phyloP scores from a whole-genome alignment of 2,329 filamentous ascomycete species.

The Rhynchosporium agropyri region DNA sequence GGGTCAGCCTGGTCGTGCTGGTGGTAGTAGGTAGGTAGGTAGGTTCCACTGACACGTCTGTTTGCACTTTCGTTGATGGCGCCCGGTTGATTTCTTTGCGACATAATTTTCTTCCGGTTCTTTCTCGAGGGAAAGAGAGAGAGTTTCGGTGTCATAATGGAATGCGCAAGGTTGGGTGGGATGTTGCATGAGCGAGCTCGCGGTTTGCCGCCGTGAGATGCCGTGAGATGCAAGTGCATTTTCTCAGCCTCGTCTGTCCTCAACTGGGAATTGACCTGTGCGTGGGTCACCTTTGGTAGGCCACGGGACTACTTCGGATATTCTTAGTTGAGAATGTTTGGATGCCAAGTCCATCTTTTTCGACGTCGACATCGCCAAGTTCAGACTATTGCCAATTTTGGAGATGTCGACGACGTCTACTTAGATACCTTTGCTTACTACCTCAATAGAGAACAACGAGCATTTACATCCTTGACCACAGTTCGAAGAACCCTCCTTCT shows the following conservation, averaged over 20 bases:
- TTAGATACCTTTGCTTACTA: no score
- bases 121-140: constrained; percentile 2
- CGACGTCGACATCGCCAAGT: no score
- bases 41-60: constrained; percentile 9
- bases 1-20: constrained; percentile 15
- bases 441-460: background rate
- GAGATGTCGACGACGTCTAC: background rate
- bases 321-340: no score
- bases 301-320: no score
- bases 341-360: no score
- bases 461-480: background rate
- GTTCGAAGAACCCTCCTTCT: background rate
- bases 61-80: constrained; percentile 16
- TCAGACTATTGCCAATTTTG: background rate
- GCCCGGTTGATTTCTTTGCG: no score
- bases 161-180: constrained; percentile 12
- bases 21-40: background rate
- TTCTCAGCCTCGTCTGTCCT: constrained; percentile 13
- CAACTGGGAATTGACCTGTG: background rate
- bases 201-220: no score
- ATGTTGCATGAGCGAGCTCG: constrained; percentile 6
- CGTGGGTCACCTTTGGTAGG: no score
- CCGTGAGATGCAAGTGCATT: background rate
- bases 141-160: constrained; percentile 6
- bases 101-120: constrained; percentile 2